A percentile compares a stretch with the other conserved stretches of the same genome.
phyloP scores from a whole-genome alignment of 805 yeast genomes.

The Millerozyma acaciae region DNA sequence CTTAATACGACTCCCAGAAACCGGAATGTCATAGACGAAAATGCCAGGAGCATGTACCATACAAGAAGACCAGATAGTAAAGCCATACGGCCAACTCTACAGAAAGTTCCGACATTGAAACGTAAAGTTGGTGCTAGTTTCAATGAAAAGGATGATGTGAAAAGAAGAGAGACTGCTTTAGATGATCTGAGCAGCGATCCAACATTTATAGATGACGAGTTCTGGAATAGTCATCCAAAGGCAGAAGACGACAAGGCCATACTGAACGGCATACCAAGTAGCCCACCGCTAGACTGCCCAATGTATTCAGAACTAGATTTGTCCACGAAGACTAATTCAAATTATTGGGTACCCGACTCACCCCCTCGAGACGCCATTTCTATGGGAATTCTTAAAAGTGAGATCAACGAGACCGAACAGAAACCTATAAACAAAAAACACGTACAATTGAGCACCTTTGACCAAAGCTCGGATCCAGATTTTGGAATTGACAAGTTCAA shows the following conservation, averaged over 20 bases:
- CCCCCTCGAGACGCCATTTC: slow-evolving; percentile 16
- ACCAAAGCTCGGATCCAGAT: slow-evolving; percentile 36
- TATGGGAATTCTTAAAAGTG: too few relatives aligned
- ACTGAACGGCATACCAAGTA: slow-evolving; percentile 26
- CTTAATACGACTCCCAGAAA: slow-evolving; percentile 40
- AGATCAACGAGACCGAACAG: too few relatives aligned
- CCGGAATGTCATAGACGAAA: slow-evolving; percentile 35
- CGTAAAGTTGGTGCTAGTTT: slow-evolving; percentile 42
- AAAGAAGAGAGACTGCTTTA: slow-evolving; percentile 26
- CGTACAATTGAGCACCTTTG: too few relatives aligned
- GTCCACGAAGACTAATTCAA: slow-evolving; percentile 17
- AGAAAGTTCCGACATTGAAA: slow-evolving; percentile 30
- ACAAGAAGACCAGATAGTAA: slow-evolving; percentile 3
- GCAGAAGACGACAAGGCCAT: slow-evolving; percentile 13
- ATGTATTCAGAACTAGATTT: slow-evolving; percentile 29
- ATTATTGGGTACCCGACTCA: slow-evolving; percentile 23
- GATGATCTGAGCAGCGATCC: slow-evolving; percentile 15
- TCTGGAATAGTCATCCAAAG: slow-evolving; percentile 1
- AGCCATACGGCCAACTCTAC: slow-evolving; percentile 16
- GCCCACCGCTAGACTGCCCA: slow-evolving; percentile 36
- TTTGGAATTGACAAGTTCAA: slow-evolving; percentile 52
- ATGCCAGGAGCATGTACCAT: slow-evolving; percentile 39
- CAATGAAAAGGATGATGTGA: slow-evolving; percentile 38
- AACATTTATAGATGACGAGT: slow-evolving; percentile 10
- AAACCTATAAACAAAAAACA: too few relatives aligned